Evolutionary conservation across 2,329 filamentous ascomycete species (phyloP).

Genomic region (Diaporthe humulicola): DNA sequence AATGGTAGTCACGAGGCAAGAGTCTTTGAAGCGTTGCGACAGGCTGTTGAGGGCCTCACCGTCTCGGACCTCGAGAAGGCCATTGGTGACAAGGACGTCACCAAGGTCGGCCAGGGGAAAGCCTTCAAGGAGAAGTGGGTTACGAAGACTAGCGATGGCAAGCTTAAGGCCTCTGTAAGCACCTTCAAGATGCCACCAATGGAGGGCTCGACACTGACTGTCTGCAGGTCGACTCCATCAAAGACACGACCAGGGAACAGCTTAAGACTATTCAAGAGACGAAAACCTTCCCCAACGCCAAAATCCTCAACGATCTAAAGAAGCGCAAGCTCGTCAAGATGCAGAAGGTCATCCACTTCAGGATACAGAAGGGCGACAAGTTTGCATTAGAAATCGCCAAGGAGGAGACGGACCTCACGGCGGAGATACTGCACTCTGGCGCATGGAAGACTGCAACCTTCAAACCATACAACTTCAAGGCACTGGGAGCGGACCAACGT

Average conservation of each 20-base stretch:
- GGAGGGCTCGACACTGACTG: constrained; percentile 30
- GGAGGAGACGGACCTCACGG: constrained; percentile 95
- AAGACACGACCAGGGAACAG: constrained; percentile 83
- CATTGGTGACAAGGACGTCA: constrained; percentile 79
- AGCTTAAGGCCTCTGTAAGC: constrained; percentile 60
- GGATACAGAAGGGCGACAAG: constrained; percentile 85
- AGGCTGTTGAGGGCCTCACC: constrained; percentile 80
- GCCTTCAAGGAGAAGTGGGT: constrained; percentile 89
- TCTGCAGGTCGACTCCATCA: constrained; percentile 75
- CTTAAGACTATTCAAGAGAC: constrained; percentile 80
- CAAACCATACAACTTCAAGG: constrained; percentile 75
- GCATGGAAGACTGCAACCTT: constrained; percentile 94
- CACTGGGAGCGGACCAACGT: constrained; percentile 71
- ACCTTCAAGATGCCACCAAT: background rate
- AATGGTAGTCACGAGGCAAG: constrained; percentile 87
- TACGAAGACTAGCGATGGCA: constrained; percentile 69
- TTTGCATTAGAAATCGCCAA: constrained; percentile 90
- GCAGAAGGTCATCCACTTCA: constrained; percentile 89
- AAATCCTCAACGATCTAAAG: constrained; percentile 84
- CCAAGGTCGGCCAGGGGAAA: constrained; percentile 92
- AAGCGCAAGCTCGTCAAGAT: constrained; percentile 91
- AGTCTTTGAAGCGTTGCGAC: constrained; percentile 81
- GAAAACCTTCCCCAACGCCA: constrained; percentile 77
- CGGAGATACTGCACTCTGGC: constrained; percentile 89
- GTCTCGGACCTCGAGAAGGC: constrained; percentile 78